Evolutionary conservation across 2,329 filamentous ascomycete species (phyloP).

Genomic region (Trichoderma aggressivum): DNA sequence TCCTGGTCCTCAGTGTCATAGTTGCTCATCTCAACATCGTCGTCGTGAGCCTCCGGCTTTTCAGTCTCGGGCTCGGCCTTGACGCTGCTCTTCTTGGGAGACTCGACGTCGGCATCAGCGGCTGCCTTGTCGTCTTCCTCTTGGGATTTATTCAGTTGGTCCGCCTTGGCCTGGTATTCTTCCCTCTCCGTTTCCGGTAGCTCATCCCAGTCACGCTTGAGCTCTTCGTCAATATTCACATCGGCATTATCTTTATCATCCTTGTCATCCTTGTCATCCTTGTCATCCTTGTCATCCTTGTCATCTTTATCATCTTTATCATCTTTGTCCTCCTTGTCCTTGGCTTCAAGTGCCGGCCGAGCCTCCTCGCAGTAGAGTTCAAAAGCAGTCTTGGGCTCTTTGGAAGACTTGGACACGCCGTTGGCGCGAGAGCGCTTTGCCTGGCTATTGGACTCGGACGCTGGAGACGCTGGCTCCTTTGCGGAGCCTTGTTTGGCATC

Average conservation of each 20-base stretch:
- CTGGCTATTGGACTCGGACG: conserved; percentile 47
- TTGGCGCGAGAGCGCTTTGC: conserved; percentile 37
- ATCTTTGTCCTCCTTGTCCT: conserved; percentile 39
- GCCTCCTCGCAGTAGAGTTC: conserved; percentile 54
- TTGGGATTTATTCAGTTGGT: conserved; percentile 25
- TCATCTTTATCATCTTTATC: conserved; percentile 31
- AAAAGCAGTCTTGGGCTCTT: conserved; percentile 46
- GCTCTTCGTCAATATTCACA: conserved; percentile 50
- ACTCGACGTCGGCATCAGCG: conserved; percentile 2
- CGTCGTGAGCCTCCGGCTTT: conserved; percentile 39
- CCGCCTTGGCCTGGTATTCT: conserved; percentile 42
- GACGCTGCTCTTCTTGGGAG: conserved; percentile 22
- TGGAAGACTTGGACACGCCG: conserved; percentile 41
- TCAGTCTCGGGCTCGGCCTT: conserved; percentile 25
- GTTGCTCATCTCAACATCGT: conserved; percentile 49
- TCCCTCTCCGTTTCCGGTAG: conserved; percentile 49
- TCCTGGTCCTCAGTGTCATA: conserved; percentile 44
- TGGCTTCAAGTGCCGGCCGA: conserved; percentile 42
- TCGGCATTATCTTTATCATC: conserved; percentile 36
- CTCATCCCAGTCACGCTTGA: conserved; percentile 53
- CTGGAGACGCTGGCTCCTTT: conserved; percentile 46
- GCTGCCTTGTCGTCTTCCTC: conserved; percentile 20
- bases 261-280: conserved; percentile 42
- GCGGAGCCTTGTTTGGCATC: conserved; percentile 44
- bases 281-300: conserved; percentile 38